These are phyloP conservation scores for Nakazawaea anatomiae DNA, from an alignment of 805 yeast genomes.

Conservation along the genomic window DNA sequence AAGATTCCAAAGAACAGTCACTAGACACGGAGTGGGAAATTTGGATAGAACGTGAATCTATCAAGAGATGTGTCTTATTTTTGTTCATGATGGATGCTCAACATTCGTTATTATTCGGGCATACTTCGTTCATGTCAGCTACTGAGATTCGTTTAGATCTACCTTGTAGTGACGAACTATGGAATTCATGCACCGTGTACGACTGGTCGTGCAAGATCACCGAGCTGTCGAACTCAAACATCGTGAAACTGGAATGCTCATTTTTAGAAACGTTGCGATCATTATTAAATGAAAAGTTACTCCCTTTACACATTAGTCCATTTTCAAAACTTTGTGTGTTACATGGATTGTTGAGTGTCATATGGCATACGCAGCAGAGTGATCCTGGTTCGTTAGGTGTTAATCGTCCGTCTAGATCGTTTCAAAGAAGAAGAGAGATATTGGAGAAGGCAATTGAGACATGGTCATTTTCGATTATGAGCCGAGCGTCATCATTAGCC, in stretches of 20 bases:
- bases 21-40: slow-evolving; percentile 14
- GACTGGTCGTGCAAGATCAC: neutral
- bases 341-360: slow-evolving; percentile 20
- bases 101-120: slow-evolving; percentile 21
- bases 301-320: slow-evolving; percentile 15
- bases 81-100: slow-evolving; percentile 24
- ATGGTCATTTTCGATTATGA: slow-evolving; percentile 19
- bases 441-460: slow-evolving; percentile 19
- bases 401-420: slow-evolving; percentile 6
- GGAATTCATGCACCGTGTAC: slow-evolving; percentile 12
- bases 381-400: slow-evolving; percentile 17
- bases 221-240: slow-evolving; percentile 10
- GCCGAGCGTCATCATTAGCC: slow-evolving; percentile 15
- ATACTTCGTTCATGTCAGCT: slow-evolving; percentile 15
- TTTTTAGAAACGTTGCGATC: slow-evolving; percentile 16
- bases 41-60: slow-evolving; percentile 21
- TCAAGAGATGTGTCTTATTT: slow-evolving; percentile 17
- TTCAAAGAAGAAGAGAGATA: slow-evolving; percentile 14
- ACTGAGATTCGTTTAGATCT: slow-evolving; percentile 19
- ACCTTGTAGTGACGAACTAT: slow-evolving; percentile 18
- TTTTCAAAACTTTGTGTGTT: slow-evolving; percentile 17
- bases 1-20: neutral
- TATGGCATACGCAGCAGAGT: slow-evolving; percentile 17
- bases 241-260: slow-evolving; percentile 8
- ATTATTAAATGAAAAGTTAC: slow-evolving; percentile 15